A percentile compares a stretch with the other conserved stretches of the same genome.
phyloP scores from a whole-genome alignment of 805 yeast genomes.

The Candida arabinofermentans region DNA sequence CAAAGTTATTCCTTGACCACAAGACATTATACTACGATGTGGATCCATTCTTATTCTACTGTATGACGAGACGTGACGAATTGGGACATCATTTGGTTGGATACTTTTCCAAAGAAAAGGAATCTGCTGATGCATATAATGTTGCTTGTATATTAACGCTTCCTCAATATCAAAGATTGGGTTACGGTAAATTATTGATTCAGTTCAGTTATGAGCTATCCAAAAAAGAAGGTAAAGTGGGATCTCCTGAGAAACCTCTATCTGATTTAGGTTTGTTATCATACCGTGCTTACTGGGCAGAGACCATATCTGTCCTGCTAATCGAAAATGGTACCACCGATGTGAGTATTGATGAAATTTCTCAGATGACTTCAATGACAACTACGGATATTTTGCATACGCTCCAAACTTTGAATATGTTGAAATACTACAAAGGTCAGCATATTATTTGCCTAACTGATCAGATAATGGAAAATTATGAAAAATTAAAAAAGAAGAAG shows the following conservation, averaged over 20 bases:
- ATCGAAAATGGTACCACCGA: conserved; percentile 57
- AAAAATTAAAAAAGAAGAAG: conserved; percentile 59
- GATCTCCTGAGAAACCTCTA: conserved; percentile 96
- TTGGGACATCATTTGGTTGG: conserved; percentile 96
- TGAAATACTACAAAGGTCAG: conserved; percentile 92
- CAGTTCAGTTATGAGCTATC: conserved; percentile 92
- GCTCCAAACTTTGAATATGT: conserved; percentile 82
- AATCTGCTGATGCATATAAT: conserved; percentile 90
- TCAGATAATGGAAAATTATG: conserved; percentile 72
- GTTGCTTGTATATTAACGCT: conserved; percentile 95
- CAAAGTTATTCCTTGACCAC: conserved; percentile 90
- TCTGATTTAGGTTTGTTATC: conserved; percentile 91
- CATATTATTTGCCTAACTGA: conserved; percentile 86
- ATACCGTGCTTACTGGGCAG: conserved; percentile 96
- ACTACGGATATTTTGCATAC: conserved; percentile 95
- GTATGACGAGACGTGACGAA: conserved; percentile 89
- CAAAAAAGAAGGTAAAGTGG: conserved; percentile 81
- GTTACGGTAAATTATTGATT: conserved; percentile 86
- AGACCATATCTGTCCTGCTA: conserved; percentile 69
- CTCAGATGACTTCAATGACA: conserved; percentile 86
- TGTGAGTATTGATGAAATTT: conserved; percentile 78
- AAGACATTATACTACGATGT: conserved; percentile 96
- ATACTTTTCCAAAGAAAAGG: conserved; percentile 94
- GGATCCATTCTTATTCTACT: conserved; percentile 93
- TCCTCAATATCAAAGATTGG: conserved; percentile 95